Evolutionary conservation across 352 stramenopile species (phyloP), one percentile per base, ranked within the genome.

Genomic region (Phytophthora boehmeriae): DNA sequence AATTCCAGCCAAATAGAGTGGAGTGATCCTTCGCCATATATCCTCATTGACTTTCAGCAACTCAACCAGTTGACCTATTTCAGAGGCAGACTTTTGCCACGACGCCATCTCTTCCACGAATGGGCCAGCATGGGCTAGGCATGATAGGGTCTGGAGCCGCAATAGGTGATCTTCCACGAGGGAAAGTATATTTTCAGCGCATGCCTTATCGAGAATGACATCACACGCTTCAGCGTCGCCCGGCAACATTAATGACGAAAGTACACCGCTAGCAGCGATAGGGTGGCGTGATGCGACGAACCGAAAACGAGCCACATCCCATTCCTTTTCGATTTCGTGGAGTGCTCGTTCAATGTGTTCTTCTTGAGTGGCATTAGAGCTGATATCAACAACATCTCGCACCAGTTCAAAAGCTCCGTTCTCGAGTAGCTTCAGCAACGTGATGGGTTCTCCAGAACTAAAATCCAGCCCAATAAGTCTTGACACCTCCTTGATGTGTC

Each of bases 341-440:
- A 94, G 43, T 1, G 71, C 75, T 14, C 68, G 54, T 48, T 89
- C 86, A 35, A 93, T 74, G 4, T 89, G 71, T 25, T 87, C 77
- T 27, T 94, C 80, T 34, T 84, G 75, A 0, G 77, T 88, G 10
- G 86, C 86, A 23, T 80, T 82, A 22, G 85, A 66, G 38, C 82
- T 89, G 41, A 94, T 91, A 14, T 78, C 73, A 2, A 89, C 49
- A 8, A 93, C 76, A 14, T 71, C 35, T 2, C 17, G 8, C 4
- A 93, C 51, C 35, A 81, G 68, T 23, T 92, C 80, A 36, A 86
- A 81, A 0, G 75, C 76, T 22, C 86, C 81, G 27, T 89, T 83
- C 25, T 94, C 83, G 0, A 94, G 66, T 13, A 94, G 41, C 45
- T 88, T 86, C n/a, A 92, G 58, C 17, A 93, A 58, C 4, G 86